Evolutionary conservation across 2,329 filamentous ascomycete species (phyloP).

Genomic region (Monosporascus sp.): DNA sequence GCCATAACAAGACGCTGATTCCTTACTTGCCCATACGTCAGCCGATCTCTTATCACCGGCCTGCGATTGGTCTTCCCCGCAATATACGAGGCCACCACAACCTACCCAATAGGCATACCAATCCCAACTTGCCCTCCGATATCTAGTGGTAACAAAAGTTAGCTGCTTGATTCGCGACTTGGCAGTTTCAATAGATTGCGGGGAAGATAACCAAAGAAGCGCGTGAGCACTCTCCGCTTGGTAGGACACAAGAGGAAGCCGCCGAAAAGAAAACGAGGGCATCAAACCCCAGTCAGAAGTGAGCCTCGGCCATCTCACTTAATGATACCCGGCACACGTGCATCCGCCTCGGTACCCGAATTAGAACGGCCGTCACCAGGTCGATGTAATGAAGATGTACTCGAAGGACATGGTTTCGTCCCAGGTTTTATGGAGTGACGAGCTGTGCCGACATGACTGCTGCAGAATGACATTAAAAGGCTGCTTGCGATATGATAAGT

Average conservation of each 20-base stretch:
- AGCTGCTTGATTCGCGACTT: background rate
- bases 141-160: background rate
- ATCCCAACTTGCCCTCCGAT: background rate
- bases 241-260: background rate
- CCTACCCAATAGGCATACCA: slow-evolving; percentile 1
- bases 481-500: background rate
- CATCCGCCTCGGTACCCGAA: no score
- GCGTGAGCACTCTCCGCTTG: background rate
- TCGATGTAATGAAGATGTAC: no score
- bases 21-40: slow-evolving; percentile 1
- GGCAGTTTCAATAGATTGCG: background rate
- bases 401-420: no score
- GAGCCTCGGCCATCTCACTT: no score
- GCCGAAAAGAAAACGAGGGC: no score
- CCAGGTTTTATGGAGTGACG: no score
- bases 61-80: slow-evolving; percentile 13
- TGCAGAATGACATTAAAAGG: background rate
- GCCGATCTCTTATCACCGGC: slow-evolving; percentile 9
- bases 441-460: background rate
- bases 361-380: no score
- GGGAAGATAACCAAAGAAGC: slow-evolving; percentile 1
- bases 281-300: no score
- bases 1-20: no score
- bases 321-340: no score
- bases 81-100: slow-evolving; percentile 6